Evolutionary conservation across 805 yeast species (phyloP), one percentile per base, ranked within the genome.

Genomic region (Kodamaea lidongshanica): DNA sequence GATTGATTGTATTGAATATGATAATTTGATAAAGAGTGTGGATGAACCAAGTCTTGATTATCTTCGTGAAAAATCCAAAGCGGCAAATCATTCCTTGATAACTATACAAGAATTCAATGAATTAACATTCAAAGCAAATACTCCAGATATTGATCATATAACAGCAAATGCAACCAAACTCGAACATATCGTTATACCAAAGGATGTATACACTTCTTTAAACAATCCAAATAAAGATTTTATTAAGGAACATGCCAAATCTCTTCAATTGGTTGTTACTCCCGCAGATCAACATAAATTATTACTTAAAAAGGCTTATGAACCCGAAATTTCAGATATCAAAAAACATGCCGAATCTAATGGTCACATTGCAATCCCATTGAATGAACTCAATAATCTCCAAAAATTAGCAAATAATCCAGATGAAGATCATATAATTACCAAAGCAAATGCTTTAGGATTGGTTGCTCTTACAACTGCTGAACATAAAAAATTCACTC

Each of bases 171-270:
- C 51, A 1, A 19, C 37, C 9, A 27, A 26, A 5, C 43, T 47
- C 12, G 41, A 25, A 12, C 20, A 37, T 13, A 45, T 35, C 4
- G 25, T 28, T n/a, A 17, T 29, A 6, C 12, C 13, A 7, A 13
- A 19, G 13, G 32, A 35, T 4, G 50, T 46, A 3, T 41, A 32
- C 15, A 33, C 35, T 1, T 18, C 32, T 2, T 35, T 56, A 24
- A 30, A 31, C 4, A 13, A 16, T 5, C 64, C 65, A 7, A 41
- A 39, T 9, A 25, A 45, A 10, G 52, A 42, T 2, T 53, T 53
- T 23, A 32, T 58, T 10, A 30, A 32, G 8, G 15, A 27, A 4
- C 23, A 26, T 16, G 53, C 51, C 4, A 18, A 19, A 2, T 30
- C 28, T 9, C 27, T 33, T 12, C 38, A 33, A 13, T 22, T 35